These are phyloP conservation scores for Phytopythium boreale DNA, from an alignment of 352 stramenopile genomes.

Conservation along the genomic window DNA sequence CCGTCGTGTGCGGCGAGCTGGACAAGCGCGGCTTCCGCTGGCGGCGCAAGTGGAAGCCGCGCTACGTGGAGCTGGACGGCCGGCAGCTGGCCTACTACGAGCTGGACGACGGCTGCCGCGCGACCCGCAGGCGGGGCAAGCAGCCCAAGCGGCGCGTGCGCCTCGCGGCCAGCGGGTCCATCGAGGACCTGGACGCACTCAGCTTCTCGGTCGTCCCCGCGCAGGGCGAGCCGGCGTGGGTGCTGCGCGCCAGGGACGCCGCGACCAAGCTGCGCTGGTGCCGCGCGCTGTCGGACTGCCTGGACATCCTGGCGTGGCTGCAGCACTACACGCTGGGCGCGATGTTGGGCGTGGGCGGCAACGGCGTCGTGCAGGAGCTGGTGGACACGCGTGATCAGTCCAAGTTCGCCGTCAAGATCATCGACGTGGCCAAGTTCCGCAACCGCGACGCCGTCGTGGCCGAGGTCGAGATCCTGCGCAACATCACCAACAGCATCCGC, in stretches of 20 bases:
- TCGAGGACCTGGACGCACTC: conserved; percentile 50
- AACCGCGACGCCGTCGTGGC: conserved; percentile 64
- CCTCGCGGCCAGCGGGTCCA: conserved; percentile 48
- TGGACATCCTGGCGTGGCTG: conserved; percentile 76
- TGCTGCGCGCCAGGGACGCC: conserved; percentile 48
- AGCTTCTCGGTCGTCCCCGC: conserved; percentile 55
- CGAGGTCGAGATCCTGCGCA: conserved; percentile 78
- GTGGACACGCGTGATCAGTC: conserved; percentile 53
- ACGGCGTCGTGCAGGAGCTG: conserved; percentile 65
- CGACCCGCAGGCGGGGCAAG: not conserved
- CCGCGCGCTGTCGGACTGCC: conserved; percentile 61
- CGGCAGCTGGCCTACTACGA: conserved; percentile 70
- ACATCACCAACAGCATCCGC: conserved; percentile 78
- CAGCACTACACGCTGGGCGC: conserved; percentile 64
- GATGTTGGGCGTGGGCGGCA: conserved; percentile 69
- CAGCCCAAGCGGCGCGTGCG: conserved; percentile 46
- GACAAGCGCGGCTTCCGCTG: conserved; percentile 77
- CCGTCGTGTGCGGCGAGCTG: conserved; percentile 59
- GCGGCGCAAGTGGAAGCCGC: conserved; percentile 75
- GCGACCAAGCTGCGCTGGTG: conserved; percentile 61
- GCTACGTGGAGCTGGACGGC: conserved; percentile 74
- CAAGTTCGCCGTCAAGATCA: conserved; percentile 69
- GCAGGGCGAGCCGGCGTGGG: conserved; percentile 53
- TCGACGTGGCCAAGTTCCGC: conserved; percentile 76
- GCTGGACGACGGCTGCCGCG: conserved; percentile 10